Conservation (phyloP, 371 early-diverging fungal species). For the Chytridiales sp. region DNA sequence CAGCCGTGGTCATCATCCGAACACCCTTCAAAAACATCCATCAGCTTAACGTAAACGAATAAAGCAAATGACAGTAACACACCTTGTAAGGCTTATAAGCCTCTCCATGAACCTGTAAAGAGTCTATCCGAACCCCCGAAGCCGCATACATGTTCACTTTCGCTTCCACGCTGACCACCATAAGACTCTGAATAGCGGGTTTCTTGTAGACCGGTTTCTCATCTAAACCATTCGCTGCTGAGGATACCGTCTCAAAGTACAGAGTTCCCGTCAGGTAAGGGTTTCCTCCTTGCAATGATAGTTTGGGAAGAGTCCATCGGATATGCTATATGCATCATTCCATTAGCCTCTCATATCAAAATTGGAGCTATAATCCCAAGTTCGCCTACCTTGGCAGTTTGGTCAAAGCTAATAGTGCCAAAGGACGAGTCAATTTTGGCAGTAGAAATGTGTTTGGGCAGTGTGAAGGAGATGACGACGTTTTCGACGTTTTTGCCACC, state of each 20-base stretch:
- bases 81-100: constrained; percentile 81
- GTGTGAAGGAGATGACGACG: constrained; percentile 58
- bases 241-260: not conserved
- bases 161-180: constrained; percentile 68
- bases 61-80: not conserved
- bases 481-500: constrained; percentile 71
- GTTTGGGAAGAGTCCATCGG: constrained; percentile 22
- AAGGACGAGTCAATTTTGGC: constrained; percentile 42
- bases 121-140: constrained; percentile 75
- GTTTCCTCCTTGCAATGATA: constrained; percentile 9
- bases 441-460: constrained; percentile 50
- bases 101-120: constrained; percentile 73
- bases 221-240: not conserved
- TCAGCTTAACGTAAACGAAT: constrained; percentile 3
- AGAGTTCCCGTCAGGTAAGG: constrained; percentile 21
- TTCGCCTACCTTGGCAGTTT: constrained; percentile 18
- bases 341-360: not conserved
- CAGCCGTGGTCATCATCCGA: constrained; percentile 70
- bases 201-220: not conserved
- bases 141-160: constrained; percentile 70
- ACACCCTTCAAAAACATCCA: too few species aligned
- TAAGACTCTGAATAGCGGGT: not conserved
- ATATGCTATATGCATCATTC: too few species aligned
- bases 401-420: constrained; percentile 75
- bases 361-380: not conserved